Percentiles rank a stretch among this genome's conserved stretches.
These are phyloP conservation scores for Syzygium oleosum DNA, from an alignment of 345 rosid species.

Conservation along the genomic window DNA sequence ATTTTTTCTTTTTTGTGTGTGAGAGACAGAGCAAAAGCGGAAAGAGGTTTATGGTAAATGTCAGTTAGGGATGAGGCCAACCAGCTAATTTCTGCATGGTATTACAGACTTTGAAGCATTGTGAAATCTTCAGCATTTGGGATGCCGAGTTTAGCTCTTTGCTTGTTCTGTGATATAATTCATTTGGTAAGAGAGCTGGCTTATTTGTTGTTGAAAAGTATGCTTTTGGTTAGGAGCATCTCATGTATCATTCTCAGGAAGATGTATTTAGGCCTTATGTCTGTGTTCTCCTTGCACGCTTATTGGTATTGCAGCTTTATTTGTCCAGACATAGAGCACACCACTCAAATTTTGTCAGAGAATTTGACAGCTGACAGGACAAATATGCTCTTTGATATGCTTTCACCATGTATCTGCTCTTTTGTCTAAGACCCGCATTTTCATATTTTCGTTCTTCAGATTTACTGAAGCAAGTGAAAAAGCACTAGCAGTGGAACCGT, in stretches of 20 bases:
- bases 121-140: background rate
- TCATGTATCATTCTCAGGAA: background rate
- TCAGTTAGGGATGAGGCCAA: background rate
- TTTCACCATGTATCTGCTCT: background rate
- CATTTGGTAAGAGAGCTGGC: background rate
- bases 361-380: background rate
- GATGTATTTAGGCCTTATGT: background rate
- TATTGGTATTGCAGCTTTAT: background rate
- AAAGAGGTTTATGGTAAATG: background rate
- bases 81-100: background rate
- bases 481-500: background rate
- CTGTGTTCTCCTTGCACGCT: background rate
- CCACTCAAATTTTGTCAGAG: background rate
- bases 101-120: background rate
- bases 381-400: background rate
- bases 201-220: background rate
- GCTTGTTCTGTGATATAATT: background rate
- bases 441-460: background rate
- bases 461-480: background rate
- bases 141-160: background rate
- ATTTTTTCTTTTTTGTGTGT: background rate
- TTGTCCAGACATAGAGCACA: background rate
- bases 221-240: background rate
- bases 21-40: background rate
- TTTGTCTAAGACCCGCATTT: background rate